These are phyloP conservation scores for Candida tibetensis DNA, from an alignment of 805 yeast species.

Conservation along the genomic window DNA sequence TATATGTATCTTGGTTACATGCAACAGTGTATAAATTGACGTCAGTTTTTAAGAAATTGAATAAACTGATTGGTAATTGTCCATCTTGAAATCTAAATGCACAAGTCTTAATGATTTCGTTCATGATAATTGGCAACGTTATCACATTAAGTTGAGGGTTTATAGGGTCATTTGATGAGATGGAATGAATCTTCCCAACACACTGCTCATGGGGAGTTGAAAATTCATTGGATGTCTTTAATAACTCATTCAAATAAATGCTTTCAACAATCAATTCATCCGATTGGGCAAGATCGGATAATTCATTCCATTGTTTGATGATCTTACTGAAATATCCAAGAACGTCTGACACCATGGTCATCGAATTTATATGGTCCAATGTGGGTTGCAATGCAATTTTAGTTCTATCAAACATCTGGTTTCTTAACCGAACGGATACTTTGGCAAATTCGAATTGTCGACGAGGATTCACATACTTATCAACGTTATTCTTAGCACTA, in stretches of 20 bases:
- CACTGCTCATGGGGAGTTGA: constrained; percentile 18
- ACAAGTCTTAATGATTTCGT: constrained; percentile 25
- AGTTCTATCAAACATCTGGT: constrained; percentile 15
- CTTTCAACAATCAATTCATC: constrained; percentile 6
- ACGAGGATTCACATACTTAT: constrained; percentile 5
- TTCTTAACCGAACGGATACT: constrained; percentile 12
- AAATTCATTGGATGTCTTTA: constrained; percentile 12
- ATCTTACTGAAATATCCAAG: constrained; percentile 17
- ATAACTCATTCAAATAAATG: constrained; percentile 14
- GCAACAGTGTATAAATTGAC: constrained; percentile 30
- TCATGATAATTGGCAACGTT: constrained; percentile 37
- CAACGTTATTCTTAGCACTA: constrained; percentile 4
- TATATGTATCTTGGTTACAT: constrained; percentile 42
- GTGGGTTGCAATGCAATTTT: constrained; percentile 21
- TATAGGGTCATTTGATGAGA: constrained; percentile 17
- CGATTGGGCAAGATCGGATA: constrained; percentile 5
- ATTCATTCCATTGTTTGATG: constrained; percentile 12
- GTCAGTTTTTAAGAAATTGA: constrained; percentile 34
- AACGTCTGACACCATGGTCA: constrained; percentile 13
- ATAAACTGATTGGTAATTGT: constrained; percentile 32
- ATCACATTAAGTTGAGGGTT: constrained; percentile 29
- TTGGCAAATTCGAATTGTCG: constrained; percentile 7
- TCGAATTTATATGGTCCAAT: constrained; percentile 16
- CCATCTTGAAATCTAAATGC: constrained; percentile 32
- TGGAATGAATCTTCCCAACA: constrained; percentile 13